These are phyloP conservation scores for Acacia melanoxylon DNA, from an alignment of 306 rosid species.

Conservation along the genomic window DNA sequence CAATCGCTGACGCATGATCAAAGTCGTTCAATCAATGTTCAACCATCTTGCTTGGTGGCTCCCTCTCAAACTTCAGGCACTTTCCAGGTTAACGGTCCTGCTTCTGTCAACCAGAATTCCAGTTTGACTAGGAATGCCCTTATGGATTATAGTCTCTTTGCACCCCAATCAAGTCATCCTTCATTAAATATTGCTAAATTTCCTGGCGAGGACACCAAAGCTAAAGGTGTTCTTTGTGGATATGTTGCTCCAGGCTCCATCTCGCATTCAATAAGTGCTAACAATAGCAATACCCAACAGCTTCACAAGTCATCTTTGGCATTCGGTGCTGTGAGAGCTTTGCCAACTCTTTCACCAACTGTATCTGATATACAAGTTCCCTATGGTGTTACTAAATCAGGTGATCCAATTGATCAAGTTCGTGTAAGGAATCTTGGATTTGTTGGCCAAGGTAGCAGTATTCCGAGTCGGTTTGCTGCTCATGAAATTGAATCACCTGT, in stretches of 20 bases:
- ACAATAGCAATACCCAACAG: slow-evolving; percentile 35
- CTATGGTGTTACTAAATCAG: slow-evolving; percentile 37
- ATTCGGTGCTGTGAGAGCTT: slow-evolving; percentile 39
- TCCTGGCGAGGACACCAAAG: slow-evolving; percentile 39
- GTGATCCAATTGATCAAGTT: slow-evolving; percentile 44
- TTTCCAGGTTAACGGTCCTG: slow-evolving; percentile 45
- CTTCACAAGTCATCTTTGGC: slow-evolving; percentile 40
- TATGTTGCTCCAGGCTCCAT: slow-evolving; percentile 35
- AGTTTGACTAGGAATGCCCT: slow-evolving; percentile 42
- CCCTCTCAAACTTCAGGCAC: slow-evolving; percentile 54
- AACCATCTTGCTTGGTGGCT: slow-evolving; percentile 61
- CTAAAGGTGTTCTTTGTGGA: slow-evolving; percentile 38
- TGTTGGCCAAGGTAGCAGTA: slow-evolving; percentile 46
- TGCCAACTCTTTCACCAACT: slow-evolving; percentile 28
- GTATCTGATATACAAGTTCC: slow-evolving; percentile 32
- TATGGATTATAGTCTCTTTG: slow-evolving; percentile 48
- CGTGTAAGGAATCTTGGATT: slow-evolving; percentile 48
- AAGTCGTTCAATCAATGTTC: slow-evolving; percentile 51
- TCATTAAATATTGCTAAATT: slow-evolving; percentile 36
- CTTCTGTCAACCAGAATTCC: slow-evolving; percentile 49
- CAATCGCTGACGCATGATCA: slow-evolving; percentile 43
- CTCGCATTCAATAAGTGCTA: slow-evolving; percentile 40
- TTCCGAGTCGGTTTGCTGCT: slow-evolving; percentile 56
- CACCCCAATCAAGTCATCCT: slow-evolving; percentile 50
- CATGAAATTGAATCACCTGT: slow-evolving; percentile 50